A percentile compares a stretch with the other conserved stretches of the same genome.
These are phyloP conservation scores for Asterophora lycoperdoides DNA, from an alignment of 768 basidiomycete genomes.

Conservation along the genomic window DNA sequence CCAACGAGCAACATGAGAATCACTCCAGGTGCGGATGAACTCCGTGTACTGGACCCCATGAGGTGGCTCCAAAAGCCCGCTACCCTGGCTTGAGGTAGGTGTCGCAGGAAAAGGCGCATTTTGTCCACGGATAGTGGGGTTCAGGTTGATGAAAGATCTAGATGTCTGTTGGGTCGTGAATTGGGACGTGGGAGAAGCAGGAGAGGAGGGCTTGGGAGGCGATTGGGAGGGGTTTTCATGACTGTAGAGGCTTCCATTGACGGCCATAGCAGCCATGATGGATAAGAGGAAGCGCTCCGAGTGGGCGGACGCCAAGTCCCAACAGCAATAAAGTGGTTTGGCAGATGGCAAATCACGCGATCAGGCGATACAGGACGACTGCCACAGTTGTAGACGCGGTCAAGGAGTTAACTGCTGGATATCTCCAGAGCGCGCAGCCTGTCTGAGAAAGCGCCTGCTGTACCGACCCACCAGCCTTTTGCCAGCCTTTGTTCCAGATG, in stretches of 20 bases:
- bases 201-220: conserved; percentile 38
- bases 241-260: conserved; percentile 12
- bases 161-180: conserved; percentile 32
- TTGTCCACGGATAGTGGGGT: conserved; percentile 36
- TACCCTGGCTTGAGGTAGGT: conserved; percentile 29
- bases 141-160: conserved; percentile 39
- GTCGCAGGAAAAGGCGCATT: conserved; percentile 38
- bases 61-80: conserved; percentile 50
- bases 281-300: background rate
- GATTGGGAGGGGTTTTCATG: conserved; percentile 15
- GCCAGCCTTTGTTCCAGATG: background rate
- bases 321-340: conserved; percentile 5
- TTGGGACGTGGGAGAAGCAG: conserved; percentile 39
- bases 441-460: background rate
- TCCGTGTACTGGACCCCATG: conserved; percentile 55
- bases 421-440: background rate
- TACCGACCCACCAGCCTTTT: background rate
- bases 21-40: conserved; percentile 68
- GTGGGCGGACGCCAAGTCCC: too few relatives aligned
- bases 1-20: conserved; percentile 72
- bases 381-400: background rate
- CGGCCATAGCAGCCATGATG: conserved; percentile 17
- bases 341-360: conserved; percentile 6
- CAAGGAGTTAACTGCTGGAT: background rate
- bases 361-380: background rate